A percentile compares a stretch with the other conserved stretches of the same genome.
These are phyloP conservation scores for Hagleromyces aurorensis DNA, from an alignment of 805 yeast species.

Conservation along the genomic window DNA sequence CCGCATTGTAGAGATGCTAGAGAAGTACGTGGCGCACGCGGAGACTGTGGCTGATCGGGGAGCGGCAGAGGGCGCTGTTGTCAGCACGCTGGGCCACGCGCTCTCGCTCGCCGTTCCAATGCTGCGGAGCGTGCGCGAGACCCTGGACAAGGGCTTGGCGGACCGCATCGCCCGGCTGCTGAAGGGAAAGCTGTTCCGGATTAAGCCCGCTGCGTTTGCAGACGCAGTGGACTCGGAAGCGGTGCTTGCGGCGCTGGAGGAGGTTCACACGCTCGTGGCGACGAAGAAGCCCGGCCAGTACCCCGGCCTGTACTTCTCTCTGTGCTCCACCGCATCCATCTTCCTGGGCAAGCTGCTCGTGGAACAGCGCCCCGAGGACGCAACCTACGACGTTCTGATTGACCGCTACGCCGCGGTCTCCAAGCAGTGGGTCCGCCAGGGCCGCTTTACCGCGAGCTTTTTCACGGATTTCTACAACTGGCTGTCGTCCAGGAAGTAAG, in stretches of 20 bases:
- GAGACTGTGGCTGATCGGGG: slow-evolving; percentile 13
- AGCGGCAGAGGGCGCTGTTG: not conserved
- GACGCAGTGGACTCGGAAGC: slow-evolving; percentile 12
- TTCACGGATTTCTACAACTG: slow-evolving; percentile 79
- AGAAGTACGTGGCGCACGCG: slow-evolving; percentile 47
- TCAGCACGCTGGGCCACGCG: slow-evolving; percentile 8
- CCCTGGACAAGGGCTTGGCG: slow-evolving; percentile 63
- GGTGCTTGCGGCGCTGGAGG: slow-evolving; percentile 26
- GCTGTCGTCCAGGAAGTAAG: slow-evolving; percentile 46
- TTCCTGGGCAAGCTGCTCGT: slow-evolving; percentile 53
- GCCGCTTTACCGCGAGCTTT: slow-evolving; percentile 30
- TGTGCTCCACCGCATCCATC: slow-evolving; percentile 44
- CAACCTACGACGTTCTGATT: slow-evolving; percentile 37
- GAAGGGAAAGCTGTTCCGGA: slow-evolving; percentile 50
- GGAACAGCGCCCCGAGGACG: slow-evolving; percentile 18
- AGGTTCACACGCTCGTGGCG: slow-evolving; percentile 38
- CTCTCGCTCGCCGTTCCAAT: slow-evolving; percentile 47
- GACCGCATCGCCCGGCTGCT: slow-evolving; percentile 68
- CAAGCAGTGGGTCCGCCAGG: slow-evolving; percentile 47
- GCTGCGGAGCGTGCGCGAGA: slow-evolving; percentile 51
- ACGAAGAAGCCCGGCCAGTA: slow-evolving; percentile 31
- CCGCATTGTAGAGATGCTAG: slow-evolving; percentile 70
- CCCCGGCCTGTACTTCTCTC: slow-evolving; percentile 42
- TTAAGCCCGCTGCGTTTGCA: slow-evolving; percentile 26
- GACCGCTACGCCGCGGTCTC: slow-evolving; percentile 50